Evolutionary conservation across 1,139 yeast genomes (phyloP).

Genomic region (Wickerhamomyces sp.): DNA sequence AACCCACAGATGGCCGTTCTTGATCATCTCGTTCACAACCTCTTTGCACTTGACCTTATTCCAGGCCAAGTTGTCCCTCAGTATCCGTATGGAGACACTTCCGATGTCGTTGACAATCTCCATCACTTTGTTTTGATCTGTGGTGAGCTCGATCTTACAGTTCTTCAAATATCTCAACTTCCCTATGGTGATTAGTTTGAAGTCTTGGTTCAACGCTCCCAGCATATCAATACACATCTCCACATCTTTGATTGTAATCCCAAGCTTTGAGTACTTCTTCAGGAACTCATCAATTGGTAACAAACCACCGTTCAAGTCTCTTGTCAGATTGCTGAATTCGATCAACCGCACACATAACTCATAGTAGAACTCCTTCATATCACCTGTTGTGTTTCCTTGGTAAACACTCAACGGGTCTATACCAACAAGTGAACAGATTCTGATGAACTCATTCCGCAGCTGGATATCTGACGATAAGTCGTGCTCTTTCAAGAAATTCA

Average conservation of each 20-base stretch:
- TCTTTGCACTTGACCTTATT: conserved; percentile 41
- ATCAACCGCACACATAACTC: conserved; percentile 17
- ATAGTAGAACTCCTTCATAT: conserved; percentile 20
- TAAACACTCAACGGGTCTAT: conserved; percentile 20
- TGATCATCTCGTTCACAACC: conserved; percentile 51
- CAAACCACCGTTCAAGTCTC: conserved; percentile 20
- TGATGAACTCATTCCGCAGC: conserved; percentile 14
- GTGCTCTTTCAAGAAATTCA: conserved; percentile 19
- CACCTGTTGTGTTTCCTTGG: conserved; percentile 12
- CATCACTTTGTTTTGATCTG: conserved; percentile 44
- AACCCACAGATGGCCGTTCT: conserved; percentile 56
- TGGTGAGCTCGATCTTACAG: conserved; percentile 28
- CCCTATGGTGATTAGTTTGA: conserved; percentile 29
- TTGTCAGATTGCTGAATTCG: conserved; percentile 15
- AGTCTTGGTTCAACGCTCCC: conserved; percentile 26
- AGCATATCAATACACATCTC: conserved; percentile 12
- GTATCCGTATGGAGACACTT: conserved; percentile 38
- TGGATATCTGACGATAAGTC: conserved; percentile 12
- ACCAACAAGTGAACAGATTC: conserved; percentile 16
- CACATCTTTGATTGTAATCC: conserved; percentile 16
- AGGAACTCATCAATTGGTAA: conserved; percentile 14
- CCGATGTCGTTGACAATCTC: conserved; percentile 53
- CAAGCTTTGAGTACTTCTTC: conserved; percentile 6
- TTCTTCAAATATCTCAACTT: conserved; percentile 27
- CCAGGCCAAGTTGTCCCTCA: conserved; percentile 55